Base-by-base conservation (phyloP, 2,329 filamentous ascomycete species). In the Colletotrichum tropicicola region DNA sequence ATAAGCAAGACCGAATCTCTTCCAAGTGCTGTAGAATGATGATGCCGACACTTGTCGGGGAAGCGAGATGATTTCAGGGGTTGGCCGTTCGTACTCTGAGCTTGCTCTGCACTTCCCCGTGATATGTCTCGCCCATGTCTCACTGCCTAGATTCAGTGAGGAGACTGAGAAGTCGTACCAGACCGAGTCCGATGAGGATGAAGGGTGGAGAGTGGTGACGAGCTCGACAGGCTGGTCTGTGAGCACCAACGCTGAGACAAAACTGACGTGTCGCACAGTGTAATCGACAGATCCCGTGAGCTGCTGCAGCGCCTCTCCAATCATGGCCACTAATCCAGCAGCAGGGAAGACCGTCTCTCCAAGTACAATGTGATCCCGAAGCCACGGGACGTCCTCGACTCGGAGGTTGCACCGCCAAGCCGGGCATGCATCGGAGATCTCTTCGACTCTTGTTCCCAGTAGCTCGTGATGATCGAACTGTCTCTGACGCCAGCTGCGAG, bases 111-210 rank as follows among this genome's bases (percentile, higher is more conserved):
- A 63, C 3, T 43, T 39, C 8, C 63, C 63, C 3, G 10, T 53
- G 19, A 52, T 19, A 37, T 66, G 63, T 13, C 17, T 53, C n/a
- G 48, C 23, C 59, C 63, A 66, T 2, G 44, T 37, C 15, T 62
- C 10, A 9, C 54, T 60, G 2, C 64, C 67, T 10, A 70, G 70
- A 13, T 66, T 70, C 45, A 70, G 71, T 6, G 75, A 76, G 5
- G 71, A 58, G 2, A 79, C 70, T 4, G 67, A 71, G 15, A 77
- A 78, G 13, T 76, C 72, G 66, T 70, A 79, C 71, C 72, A 77
- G 1, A 63, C 35, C 9, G 70, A 72, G 0, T 75, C 71, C 3
- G 64, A 49, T 1, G 68, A 58, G 21, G 72, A 69, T 0, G 68
- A 52, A 5, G 65, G 71, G 12, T 73, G 70, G 5, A 79, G 56